These are phyloP conservation scores for Tylopilus sp. DNA, from an alignment of 768 basidiomycete genomes.

Conservation along the genomic window DNA sequence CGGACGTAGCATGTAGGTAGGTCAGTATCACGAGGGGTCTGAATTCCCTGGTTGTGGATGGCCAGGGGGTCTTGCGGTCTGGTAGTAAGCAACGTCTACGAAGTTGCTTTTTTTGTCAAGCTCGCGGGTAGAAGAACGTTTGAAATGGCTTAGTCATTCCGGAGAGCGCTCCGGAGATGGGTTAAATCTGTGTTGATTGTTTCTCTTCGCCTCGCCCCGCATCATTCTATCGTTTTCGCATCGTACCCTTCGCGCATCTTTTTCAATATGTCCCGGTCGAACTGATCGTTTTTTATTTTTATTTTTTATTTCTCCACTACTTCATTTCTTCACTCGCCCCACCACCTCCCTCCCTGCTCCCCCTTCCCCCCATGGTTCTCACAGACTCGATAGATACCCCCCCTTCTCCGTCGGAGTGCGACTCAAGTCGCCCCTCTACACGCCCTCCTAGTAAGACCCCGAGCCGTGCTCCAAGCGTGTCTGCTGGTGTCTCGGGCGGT, in stretches of 20 bases:
- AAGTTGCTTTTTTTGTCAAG: background rate
- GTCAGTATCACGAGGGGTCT: background rate
- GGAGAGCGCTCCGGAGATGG: slow-evolving; percentile 9
- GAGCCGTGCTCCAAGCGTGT: slow-evolving; percentile 38
- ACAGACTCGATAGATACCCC: slow-evolving; percentile 41
- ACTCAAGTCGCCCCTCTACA: slow-evolving; percentile 60
- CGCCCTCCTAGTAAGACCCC: slow-evolving; percentile 54
- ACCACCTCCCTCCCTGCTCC: background rate
- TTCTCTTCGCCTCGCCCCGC: slow-evolving; percentile 11
- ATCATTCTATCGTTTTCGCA: slow-evolving; percentile 14
- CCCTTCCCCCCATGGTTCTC: slow-evolving; percentile 33
- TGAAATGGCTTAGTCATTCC: slow-evolving; percentile 22
- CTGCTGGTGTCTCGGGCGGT: slow-evolving; percentile 37
- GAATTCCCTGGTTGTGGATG: background rate
- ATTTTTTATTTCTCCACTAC: background rate
- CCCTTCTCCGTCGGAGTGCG: slow-evolving; percentile 56
- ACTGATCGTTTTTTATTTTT: slow-evolving; percentile 9
- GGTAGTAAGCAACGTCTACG: background rate
- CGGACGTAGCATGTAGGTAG: background rate
- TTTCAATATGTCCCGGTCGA: slow-evolving; percentile 7
- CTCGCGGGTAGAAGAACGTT: background rate
- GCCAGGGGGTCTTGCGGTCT: background rate
- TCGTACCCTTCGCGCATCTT: background rate
- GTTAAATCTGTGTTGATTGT: slow-evolving; percentile 1
- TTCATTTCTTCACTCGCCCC: background rate